These are phyloP conservation scores for Clitocybe nebularis DNA, from an alignment of 1,284 basidiomycete genomes.

Conservation along the genomic window DNA sequence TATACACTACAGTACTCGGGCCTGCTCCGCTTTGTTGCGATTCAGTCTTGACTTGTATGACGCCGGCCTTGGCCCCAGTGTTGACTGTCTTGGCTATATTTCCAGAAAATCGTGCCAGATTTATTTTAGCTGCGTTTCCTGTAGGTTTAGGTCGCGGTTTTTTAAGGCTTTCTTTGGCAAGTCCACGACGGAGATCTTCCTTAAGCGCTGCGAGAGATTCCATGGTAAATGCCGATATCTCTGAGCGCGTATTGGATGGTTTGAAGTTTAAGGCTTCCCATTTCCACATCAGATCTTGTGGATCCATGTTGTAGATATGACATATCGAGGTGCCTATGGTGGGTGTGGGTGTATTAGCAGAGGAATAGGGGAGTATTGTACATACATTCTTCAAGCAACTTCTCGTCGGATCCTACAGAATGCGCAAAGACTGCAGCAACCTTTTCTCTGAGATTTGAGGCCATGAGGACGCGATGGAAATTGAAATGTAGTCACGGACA, in stretches of 20 bases:
- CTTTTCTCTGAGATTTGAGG: conserved; percentile 19
- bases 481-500: conserved; percentile 6
- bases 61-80: conserved; percentile 9
- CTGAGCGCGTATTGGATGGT: conserved; percentile 30
- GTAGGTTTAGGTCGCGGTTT: conserved; percentile 26
- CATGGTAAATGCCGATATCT: conserved; percentile 41
- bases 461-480: conserved; percentile 15
- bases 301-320: conserved; percentile 53
- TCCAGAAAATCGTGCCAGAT: conserved; percentile 29
- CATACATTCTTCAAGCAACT: conserved; percentile 49
- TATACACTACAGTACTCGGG: conserved; percentile 38
- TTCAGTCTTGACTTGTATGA: conserved; percentile 33
- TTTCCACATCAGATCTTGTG: conserved; percentile 63
- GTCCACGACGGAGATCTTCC: conserved; percentile 47
- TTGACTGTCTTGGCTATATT: conserved; percentile 24
- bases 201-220: conserved; percentile 53
- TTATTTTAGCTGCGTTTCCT: conserved; percentile 27
- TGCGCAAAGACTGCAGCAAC: conserved; percentile 29
- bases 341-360: conserved; percentile 3
- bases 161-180: conserved; percentile 38
- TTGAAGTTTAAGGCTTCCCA: conserved; percentile 60
- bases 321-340: conserved; percentile 60
- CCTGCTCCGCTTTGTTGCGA: conserved; percentile 18
- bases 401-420: conserved; percentile 32
- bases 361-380: conserved; percentile 1